Evolutionary conservation across 2,329 filamentous ascomycete species (phyloP).

Genomic region (Tolypocladium inflatum): DNA sequence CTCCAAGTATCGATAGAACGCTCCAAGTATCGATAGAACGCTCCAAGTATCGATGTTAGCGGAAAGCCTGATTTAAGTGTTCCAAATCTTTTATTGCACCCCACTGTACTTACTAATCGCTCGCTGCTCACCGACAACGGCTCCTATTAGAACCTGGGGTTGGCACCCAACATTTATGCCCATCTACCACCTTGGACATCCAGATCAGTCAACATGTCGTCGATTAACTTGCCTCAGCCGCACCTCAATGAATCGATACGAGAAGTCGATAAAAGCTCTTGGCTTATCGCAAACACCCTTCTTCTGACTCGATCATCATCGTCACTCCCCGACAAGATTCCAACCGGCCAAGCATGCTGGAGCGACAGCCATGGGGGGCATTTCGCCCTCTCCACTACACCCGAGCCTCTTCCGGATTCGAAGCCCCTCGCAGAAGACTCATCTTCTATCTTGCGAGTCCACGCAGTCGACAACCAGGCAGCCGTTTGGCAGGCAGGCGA

Average conservation of each 20-base stretch:
- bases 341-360: slow-evolving; percentile 3
- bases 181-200: too few species aligned
- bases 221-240: neutral
- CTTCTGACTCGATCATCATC: slow-evolving; percentile 3
- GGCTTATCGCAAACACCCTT: slow-evolving; percentile 4
- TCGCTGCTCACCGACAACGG: too few species aligned
- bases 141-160: too few species aligned
- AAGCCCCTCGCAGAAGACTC: slow-evolving; percentile 4
- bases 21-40: too few species aligned
- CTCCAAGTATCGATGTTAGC: too few species aligned
- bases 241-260: slow-evolving; percentile 5
- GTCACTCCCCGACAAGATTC: slow-evolving; percentile 2
- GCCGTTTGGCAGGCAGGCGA: slow-evolving; percentile 11
- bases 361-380: slow-evolving; percentile 4
- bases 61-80: too few species aligned
- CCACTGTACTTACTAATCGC: too few species aligned
- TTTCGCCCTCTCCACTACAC: slow-evolving; percentile 3
- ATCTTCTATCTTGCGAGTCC: slow-evolving; percentile 1
- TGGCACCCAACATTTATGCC: too few species aligned
- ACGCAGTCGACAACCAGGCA: slow-evolving; percentile 1
- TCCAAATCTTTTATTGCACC: too few species aligned
- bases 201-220: too few species aligned
- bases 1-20: too few species aligned
- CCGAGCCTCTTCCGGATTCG: slow-evolving; percentile 3
- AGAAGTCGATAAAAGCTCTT: slow-evolving; percentile 3